Percentiles rank a stretch among this genome's conserved stretches.
phyloP scores from a whole-genome alignment of 2,329 filamentous ascomycete species.

The Aureobasidium pullulans region DNA sequence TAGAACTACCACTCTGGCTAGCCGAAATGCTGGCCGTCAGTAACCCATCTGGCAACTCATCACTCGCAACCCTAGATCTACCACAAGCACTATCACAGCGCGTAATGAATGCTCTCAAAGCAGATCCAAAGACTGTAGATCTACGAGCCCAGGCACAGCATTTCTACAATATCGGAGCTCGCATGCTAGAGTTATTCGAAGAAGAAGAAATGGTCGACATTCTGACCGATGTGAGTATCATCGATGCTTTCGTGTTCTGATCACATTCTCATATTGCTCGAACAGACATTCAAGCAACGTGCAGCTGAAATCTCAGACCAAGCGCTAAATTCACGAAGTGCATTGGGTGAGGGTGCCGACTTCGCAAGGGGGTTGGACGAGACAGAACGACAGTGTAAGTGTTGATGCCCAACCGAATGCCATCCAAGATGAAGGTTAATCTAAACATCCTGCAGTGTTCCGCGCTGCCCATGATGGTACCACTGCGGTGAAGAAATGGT shows the following conservation, averaged over 20 bases:
- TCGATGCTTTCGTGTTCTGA: neutral
- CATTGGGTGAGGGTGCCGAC: conserved; percentile 54
- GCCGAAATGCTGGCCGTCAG: conserved; percentile 81
- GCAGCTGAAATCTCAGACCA: conserved; percentile 81
- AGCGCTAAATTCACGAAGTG: conserved; percentile 66
- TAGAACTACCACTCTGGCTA: conserved; percentile 87
- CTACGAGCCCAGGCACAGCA: conserved; percentile 75
- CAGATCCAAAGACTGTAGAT: conserved; percentile 79
- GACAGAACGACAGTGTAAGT: conserved; percentile 64
- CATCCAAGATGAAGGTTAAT: neutral
- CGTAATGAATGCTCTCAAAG: conserved; percentile 83
- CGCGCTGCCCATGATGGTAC: conserved; percentile 42
- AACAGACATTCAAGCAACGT: conserved; percentile 70
- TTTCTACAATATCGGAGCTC: conserved; percentile 78
- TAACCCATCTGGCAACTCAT: conserved; percentile 38
- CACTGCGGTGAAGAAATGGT: conserved; percentile 39
- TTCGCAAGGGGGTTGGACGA: conserved; percentile 86
- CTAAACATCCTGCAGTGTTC: conserved; percentile 32
- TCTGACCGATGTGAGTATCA: conserved; percentile 33
- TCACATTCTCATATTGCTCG: neutral
- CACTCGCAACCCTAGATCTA: conserved; percentile 73
- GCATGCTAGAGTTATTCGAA: conserved; percentile 85
- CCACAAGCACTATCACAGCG: conserved; percentile 68
- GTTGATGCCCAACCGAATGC: neutral
- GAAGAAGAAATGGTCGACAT: conserved; percentile 71